Evolutionary conservation across 495 filamentous ascomycete genomes (phyloP), one percentile per base, ranked within the genome.

Genomic region (Aspergillus egyptiacus): DNA sequence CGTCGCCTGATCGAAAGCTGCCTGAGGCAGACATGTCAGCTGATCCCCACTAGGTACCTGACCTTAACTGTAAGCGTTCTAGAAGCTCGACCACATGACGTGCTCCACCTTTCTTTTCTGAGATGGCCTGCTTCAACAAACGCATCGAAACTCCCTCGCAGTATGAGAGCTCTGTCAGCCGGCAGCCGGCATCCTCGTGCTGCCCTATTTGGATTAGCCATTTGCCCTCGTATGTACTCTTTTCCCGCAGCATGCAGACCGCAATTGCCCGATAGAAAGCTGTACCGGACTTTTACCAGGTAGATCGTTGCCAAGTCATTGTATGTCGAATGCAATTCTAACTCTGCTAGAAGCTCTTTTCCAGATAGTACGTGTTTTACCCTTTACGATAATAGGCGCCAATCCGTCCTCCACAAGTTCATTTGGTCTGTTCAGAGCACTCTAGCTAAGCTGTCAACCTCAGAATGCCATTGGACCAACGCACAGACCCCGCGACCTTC

Each of bases 41-140:
- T 35, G 13, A n/a, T 15, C 33, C 15, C 6, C 14, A 3, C 33
- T 13, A 14, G 14, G 11, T 13, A n/a, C n/a, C n/a, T n/a, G n/a
- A n/a, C n/a, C n/a, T n/a, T n/a, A n/a, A n/a, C n/a, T n/a, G n/a
- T n/a, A n/a, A n/a, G n/a, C n/a, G n/a, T n/a, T n/a, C n/a, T n/a
- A n/a, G n/a, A n/a, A n/a, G n/a, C n/a, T 31, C 11, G 11, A 28
- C 10, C 23, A 15, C 50, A 58, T 58, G 55, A 58, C 55, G 55
- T 58, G 51, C 25, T 14, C 33, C 3, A 35, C 2, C 17, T n/a
- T n/a, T n/a, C n/a, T n/a, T n/a, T n/a, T n/a, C n/a, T n/a, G n/a
- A n/a, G n/a, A n/a, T n/a, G n/a, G 3, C 2, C 17, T 20, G 30
- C 18, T 37, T 19, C 6, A 11, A 19, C 18, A 22, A 20, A 22